phyloP scores from a whole-genome alignment of 495 filamentous ascomycete species.

The Annulohypoxylon stygium region DNA sequence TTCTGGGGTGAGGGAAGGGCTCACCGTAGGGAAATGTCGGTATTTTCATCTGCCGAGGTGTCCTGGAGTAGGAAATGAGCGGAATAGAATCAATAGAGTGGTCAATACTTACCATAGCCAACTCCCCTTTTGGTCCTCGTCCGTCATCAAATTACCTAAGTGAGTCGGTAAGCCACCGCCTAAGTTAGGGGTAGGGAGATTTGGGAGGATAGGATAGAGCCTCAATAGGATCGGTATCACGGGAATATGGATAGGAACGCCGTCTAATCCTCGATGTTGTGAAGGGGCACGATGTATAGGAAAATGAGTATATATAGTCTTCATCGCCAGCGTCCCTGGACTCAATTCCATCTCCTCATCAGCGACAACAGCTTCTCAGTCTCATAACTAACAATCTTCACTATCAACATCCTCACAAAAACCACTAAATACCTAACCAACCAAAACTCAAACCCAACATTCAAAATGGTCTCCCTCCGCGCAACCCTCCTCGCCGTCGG shows the following conservation, averaged over 20 bases:
- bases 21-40: slow-evolving; percentile 8
- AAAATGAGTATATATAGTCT: not conserved
- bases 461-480: slow-evolving; percentile 31
- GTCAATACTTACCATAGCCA: not conserved
- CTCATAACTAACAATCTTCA: not conserved
- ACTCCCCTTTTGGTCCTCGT: not conserved
- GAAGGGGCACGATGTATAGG: not conserved
- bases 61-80: not conserved
- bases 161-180: not conserved
- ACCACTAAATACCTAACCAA: not conserved
- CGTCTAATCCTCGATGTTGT: not conserved
- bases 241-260: not conserved
- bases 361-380: not conserved
- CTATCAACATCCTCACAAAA: not conserved
- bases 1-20: not conserved
- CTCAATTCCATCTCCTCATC: not conserved
- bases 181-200: not conserved
- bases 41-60: not conserved
- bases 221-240: not conserved
- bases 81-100: slow-evolving; percentile 3
- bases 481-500: slow-evolving; percentile 29
- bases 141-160: not conserved
- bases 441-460: slow-evolving; percentile 1
- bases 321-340: not conserved
- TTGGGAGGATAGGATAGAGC: not conserved